A percentile compares a stretch with the other conserved stretches of the same genome.
phyloP scores from a whole-genome alignment of 2,329 filamentous ascomycete species.

The Pseudogymnoascus sp. region DNA sequence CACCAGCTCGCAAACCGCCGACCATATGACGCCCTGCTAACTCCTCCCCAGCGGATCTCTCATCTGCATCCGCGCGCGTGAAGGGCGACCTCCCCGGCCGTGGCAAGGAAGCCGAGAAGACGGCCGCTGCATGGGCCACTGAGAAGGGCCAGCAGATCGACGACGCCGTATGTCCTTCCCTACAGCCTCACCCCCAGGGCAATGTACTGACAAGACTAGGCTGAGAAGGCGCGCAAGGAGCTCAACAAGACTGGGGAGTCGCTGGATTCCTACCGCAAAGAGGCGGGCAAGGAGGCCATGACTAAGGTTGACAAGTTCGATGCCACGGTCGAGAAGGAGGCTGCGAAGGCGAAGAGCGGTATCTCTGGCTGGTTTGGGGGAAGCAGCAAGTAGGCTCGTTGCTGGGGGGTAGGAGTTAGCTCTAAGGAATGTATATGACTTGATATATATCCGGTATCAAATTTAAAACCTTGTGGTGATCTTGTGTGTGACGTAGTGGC shows the following conservation, averaged over 20 bases:
- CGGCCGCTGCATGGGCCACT: slow-evolving; percentile 51
- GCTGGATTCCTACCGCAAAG: slow-evolving; percentile 50
- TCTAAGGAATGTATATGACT: background rate
- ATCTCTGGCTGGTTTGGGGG: slow-evolving; percentile 80
- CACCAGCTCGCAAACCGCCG: background rate
- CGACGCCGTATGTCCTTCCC: slow-evolving; percentile 47
- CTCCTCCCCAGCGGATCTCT: slow-evolving; percentile 59
- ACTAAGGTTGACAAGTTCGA: slow-evolving; percentile 78
- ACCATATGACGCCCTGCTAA: background rate
- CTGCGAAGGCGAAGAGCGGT: slow-evolving; percentile 74
- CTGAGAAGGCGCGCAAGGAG: slow-evolving; percentile 55
- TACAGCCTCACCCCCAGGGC: background rate
- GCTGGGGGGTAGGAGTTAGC: background rate
- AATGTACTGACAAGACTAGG: slow-evolving; percentile 29
- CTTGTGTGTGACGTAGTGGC: background rate
- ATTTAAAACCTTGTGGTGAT: background rate
- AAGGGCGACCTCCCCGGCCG: slow-evolving; percentile 57
- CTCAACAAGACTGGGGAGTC: slow-evolving; percentile 52
- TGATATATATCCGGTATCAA: background rate
- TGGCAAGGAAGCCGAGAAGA: slow-evolving; percentile 54
- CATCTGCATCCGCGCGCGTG: slow-evolving; percentile 57
- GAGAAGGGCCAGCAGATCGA: slow-evolving; percentile 60
- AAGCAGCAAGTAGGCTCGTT: slow-evolving; percentile 15
- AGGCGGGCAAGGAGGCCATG: slow-evolving; percentile 53
- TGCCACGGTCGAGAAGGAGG: slow-evolving; percentile 67